These are phyloP conservation scores for Thermothelomyces thermophilus DNA, from an alignment of 2,329 filamentous ascomycete species.

Conservation along the genomic window DNA sequence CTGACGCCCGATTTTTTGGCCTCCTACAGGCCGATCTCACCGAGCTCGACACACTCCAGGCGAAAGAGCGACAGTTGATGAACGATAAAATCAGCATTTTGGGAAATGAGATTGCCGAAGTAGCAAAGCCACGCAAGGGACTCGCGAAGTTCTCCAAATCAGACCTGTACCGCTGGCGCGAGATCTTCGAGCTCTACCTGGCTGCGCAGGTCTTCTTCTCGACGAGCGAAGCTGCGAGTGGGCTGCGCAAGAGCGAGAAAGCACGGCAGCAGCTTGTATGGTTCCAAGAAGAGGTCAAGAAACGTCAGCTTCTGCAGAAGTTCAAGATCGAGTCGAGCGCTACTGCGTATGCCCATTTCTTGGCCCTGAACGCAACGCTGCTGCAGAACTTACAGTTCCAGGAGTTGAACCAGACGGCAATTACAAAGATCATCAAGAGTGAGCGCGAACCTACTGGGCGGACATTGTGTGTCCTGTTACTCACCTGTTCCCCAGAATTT, in stretches of 20 bases:
- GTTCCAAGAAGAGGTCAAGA: conserved; percentile 63
- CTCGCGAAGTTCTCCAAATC: conserved; percentile 50
- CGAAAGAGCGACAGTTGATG: conserved; percentile 58
- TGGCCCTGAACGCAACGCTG: conserved; percentile 67
- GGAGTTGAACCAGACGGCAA: conserved; percentile 72
- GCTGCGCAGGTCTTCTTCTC: conserved; percentile 79
- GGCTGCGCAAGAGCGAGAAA: conserved; percentile 56
- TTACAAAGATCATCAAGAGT: conserved; percentile 83
- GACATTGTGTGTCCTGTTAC: too few species aligned
- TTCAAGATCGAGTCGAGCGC: conserved; percentile 63
- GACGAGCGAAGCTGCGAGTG: conserved; percentile 63
- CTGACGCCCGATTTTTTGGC: conserved; percentile 74
- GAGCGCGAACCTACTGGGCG: conserved; percentile 25
- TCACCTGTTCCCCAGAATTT: conserved; percentile 52
- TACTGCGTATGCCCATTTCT: conserved; percentile 59
- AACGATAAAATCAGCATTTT: conserved; percentile 56
- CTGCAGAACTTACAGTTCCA: conserved; percentile 77
- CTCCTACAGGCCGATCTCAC: conserved; percentile 66
- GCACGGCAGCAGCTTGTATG: conserved; percentile 62
- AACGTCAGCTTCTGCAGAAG: conserved; percentile 49
- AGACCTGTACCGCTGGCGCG: conserved; percentile 69
- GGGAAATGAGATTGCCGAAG: conserved; percentile 55
- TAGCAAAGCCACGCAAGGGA: conserved; percentile 49
- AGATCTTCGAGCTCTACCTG: conserved; percentile 75
- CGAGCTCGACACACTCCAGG: conserved; percentile 61